Percentiles rank a stretch among this genome's conserved stretches.
Conservation (phyloP, 225 moss, liverwort and hornwort genomes). For the Marchantia paleacea region DNA sequence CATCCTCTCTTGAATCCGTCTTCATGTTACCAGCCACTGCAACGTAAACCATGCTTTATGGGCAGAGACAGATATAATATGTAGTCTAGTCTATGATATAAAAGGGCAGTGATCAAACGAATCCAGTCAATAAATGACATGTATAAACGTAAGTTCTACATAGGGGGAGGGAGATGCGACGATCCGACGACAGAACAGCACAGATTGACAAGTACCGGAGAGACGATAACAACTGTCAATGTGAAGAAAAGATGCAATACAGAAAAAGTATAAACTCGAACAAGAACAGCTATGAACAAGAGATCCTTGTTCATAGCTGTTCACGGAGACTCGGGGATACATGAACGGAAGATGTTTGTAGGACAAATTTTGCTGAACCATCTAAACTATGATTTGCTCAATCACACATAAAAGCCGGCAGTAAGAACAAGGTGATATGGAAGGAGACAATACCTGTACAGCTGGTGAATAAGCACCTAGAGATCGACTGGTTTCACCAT, state of each 20-base stretch:
- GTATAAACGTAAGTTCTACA: background rate
- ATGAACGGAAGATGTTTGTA: background rate
- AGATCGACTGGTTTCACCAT: conserved; percentile 59
- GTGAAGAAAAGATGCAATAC: background rate
- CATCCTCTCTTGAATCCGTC: too few relatives aligned
- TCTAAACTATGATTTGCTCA: background rate
- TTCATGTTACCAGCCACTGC: too few relatives aligned
- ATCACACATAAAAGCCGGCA: background rate
- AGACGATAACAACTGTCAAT: background rate
- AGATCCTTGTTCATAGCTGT: too few relatives aligned
- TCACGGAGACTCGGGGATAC: background rate
- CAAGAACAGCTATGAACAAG: background rate
- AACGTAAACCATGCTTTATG: too few relatives aligned
- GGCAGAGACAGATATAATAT: too few relatives aligned
- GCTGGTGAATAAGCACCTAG: conserved; percentile 77
- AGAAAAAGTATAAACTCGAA: background rate
- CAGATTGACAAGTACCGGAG: background rate
- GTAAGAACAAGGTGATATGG: background rate
- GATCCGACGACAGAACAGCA: background rate
- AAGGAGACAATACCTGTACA: conserved; percentile 57
- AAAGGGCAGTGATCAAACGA: too few relatives aligned
- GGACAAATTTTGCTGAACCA: background rate
- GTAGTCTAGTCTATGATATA: too few relatives aligned
- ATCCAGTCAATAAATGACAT: background rate
- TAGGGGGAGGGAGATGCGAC: background rate